Base-by-base conservation (phyloP, 2,329 filamentous ascomycete species). In the Colletotrichum euphorbiae region DNA sequence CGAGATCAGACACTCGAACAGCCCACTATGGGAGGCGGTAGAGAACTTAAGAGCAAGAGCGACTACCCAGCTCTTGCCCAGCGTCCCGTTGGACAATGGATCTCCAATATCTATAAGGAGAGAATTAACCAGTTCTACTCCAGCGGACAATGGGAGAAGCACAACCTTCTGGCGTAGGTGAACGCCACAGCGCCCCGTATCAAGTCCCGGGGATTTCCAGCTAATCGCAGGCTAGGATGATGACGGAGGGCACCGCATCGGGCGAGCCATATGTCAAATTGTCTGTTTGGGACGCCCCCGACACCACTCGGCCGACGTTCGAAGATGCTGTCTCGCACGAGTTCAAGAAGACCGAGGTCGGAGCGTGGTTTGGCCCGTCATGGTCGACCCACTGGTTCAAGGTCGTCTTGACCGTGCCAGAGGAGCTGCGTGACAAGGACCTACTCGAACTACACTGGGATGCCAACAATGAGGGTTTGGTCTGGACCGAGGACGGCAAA, bases 351-450 rank as follows among this genome's bases (percentile, higher is more conserved):
- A 92, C 94, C 8, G 83, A 87, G 17, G 89, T 94, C 62, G 94
- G 95, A 67, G 86, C 91, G 66, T 89, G 84, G 6, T 98, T 98
- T 73, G 96, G 96, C 0, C 96, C 96, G 2, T 96, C 94, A 40
- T 99, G 96, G 96, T 92, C 94, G 2, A 99, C 96, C 8, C 96
- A 98, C 79, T 99, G 96, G 96, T 97, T 99, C 86, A 93, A 90
- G 74, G 88, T 98, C 63, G 83, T 90, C 64, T 82, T 99, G 70
- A 93, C 88, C 4, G 86, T 98, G 13, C 95, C 96, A 7, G 77
- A 88, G 62, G 82, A 93, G 12, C 87, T 98, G 74, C 82, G 80
- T 28, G 82, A 93, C 71, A 93, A 96, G 74, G 89, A 94, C 72
- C 90, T 92, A 52, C 85, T 99, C n/a, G 94, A 98, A 80, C 90